Evolutionary conservation across 1,284 basidiomycete genomes (phyloP).

Genomic region (Cystobasidiaceae sp.): DNA sequence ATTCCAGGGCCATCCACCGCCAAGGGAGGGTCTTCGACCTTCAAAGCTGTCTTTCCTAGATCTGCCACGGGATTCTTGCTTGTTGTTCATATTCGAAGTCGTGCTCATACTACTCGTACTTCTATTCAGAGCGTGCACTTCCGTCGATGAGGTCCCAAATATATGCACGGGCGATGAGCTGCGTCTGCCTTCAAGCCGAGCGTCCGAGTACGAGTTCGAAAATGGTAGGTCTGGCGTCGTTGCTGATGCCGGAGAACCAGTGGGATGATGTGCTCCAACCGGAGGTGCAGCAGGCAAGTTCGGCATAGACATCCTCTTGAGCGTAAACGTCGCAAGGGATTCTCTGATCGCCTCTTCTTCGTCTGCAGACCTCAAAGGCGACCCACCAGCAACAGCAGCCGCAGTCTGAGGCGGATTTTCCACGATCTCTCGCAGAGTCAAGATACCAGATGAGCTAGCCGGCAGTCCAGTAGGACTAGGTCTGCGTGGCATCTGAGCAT

Average conservation of each 20-base stretch:
- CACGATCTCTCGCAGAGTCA: no score
- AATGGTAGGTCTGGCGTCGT: not conserved
- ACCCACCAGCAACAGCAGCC: not conserved
- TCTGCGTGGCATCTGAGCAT: not conserved
- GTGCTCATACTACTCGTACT: not conserved
- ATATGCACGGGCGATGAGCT: no score
- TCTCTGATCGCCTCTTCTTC: conserved; percentile 10
- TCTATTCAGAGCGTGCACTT: no score
- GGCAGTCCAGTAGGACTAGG: not conserved
- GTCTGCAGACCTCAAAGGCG: not conserved
- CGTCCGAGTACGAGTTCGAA: no score
- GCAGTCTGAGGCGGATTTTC: no score
- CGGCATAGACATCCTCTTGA: not conserved
- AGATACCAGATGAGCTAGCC: not conserved
- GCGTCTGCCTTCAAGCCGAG: no score
- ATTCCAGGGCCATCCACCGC: conserved; percentile 5
- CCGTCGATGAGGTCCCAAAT: no score
- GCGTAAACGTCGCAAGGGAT: not conserved
- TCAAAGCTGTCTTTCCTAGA: no score
- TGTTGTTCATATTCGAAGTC: not conserved
- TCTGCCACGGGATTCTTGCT: no score
- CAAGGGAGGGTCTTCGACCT: not conserved
- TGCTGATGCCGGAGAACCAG: not conserved
- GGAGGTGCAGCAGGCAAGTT: not conserved
- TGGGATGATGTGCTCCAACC: not conserved